phyloP scores from a whole-genome alignment of 116 monocot species.

The Phalaenopsis hybrid region DNA sequence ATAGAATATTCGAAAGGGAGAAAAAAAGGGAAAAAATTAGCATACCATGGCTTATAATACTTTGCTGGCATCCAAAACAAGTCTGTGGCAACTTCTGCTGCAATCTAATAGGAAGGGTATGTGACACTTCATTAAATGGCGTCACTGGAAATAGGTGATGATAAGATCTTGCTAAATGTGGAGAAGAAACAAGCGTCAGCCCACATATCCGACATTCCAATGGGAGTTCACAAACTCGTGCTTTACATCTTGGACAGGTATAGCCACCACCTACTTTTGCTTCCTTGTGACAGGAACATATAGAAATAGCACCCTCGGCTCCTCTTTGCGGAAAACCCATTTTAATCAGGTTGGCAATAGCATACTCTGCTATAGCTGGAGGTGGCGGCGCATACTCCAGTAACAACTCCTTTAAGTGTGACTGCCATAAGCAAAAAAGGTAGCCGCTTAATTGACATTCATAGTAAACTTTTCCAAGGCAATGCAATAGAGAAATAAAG shows the following conservation, averaged over 20 bases:
- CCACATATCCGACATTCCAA: constrained; percentile 92
- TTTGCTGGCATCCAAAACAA: constrained; percentile 91
- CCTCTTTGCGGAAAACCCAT: constrained; percentile 99
- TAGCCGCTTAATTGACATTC: neutral
- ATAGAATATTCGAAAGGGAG: neutral
- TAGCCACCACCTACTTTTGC: constrained; percentile 84
- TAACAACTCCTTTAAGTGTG: constrained; percentile 85
- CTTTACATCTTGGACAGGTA: constrained; percentile 92
- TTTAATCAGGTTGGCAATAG: constrained; percentile 80
- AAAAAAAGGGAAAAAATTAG: neutral
- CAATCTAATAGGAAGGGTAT: constrained; percentile 23
- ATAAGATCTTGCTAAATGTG: constrained; percentile 97
- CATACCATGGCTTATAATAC: constrained; percentile 64
- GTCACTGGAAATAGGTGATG: constrained; percentile 95
- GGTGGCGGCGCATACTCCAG: constrained; percentile 90
- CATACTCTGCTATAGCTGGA: constrained; percentile 92
- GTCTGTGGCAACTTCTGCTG: constrained; percentile 46
- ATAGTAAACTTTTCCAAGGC: neutral
- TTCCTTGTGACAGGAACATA: constrained; percentile 89
- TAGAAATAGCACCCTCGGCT: constrained; percentile 73
- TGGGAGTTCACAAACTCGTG: constrained; percentile 86
- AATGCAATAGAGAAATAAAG: constrained; percentile 5
- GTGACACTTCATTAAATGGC: constrained; percentile 69
- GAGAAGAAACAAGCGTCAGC: constrained; percentile 93
- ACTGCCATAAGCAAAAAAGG: constrained; percentile 28